Evolutionary conservation across 225 moss, liverwort and hornwort genomes (phyloP).

Genomic region (Antitrichia curtipendula): DNA sequence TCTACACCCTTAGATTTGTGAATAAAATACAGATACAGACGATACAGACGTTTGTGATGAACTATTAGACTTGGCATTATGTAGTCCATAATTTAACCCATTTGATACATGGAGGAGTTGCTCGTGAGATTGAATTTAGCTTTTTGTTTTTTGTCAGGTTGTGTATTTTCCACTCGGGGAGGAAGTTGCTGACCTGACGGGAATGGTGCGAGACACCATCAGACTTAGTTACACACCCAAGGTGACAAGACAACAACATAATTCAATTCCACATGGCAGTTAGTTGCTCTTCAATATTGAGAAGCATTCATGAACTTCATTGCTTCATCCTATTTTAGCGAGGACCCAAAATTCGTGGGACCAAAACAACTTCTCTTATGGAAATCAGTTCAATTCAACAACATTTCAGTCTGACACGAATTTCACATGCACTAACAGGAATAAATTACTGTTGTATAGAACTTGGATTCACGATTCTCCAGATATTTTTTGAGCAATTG

Average conservation of each 20-base stretch:
- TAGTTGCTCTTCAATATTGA: neutral
- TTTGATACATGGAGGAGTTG: neutral
- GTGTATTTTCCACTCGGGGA: constrained; percentile 39
- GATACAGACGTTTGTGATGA: too few species aligned
- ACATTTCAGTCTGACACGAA: neutral
- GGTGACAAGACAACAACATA: neutral
- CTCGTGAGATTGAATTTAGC: neutral
- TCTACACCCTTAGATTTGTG: too few species aligned
- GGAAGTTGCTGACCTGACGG: constrained; percentile 43
- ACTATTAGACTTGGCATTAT: too few species aligned
- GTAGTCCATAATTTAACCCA: neutral
- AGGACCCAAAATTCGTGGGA: neutral
- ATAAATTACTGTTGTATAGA: neutral
- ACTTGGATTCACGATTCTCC: neutral
- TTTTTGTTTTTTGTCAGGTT: constrained; percentile 15
- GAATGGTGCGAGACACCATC: constrained; percentile 55
- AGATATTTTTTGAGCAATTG: neutral
- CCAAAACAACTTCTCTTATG: neutral
- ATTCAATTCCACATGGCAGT: neutral
- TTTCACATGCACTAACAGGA: neutral
- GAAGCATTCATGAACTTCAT: neutral
- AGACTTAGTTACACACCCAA: constrained; percentile 22
- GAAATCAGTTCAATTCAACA: neutral
- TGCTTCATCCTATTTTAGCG: neutral
- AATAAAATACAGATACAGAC: too few species aligned